These are phyloP conservation scores for Phytophthora megakarya DNA, from an alignment of 352 stramenopile genomes.

Conservation along the genomic window DNA sequence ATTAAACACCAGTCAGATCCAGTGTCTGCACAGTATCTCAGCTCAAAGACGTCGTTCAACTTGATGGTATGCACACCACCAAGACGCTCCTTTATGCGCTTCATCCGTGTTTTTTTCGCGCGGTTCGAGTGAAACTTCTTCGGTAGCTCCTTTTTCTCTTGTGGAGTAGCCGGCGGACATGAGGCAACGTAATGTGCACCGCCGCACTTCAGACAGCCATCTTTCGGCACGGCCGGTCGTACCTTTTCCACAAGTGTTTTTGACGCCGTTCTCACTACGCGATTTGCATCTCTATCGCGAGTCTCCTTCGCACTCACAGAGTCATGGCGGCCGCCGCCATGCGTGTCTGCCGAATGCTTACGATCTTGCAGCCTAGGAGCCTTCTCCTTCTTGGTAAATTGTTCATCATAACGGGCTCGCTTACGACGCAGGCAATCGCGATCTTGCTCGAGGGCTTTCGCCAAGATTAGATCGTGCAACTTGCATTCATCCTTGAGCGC, in stretches of 20 bases:
- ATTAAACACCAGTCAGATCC: neutral
- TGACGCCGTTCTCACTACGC: neutral
- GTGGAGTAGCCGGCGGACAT: constrained; percentile 5
- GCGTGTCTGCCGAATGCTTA: neutral
- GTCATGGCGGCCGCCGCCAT: neutral
- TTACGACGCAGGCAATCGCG: constrained; percentile 12
- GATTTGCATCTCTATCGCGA: neutral
- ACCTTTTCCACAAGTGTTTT: neutral
- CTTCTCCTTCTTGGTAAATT: constrained; percentile 1
- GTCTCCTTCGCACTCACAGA: neutral
- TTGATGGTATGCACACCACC: constrained; percentile 15
- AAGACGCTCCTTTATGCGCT: constrained; percentile 12
- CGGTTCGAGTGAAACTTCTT: constrained; percentile 9
- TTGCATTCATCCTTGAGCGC: constrained; percentile 14
- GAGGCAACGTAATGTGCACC: constrained; percentile 3
- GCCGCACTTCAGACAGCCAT: constrained; percentile 13
- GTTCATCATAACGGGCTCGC: constrained; percentile 14
- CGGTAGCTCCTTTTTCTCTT: constrained; percentile 10
- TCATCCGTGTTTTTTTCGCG: constrained; percentile 1
- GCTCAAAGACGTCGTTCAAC: constrained; percentile 5
- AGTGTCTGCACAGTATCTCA: constrained; percentile 1
- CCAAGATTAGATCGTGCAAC: constrained; percentile 16
- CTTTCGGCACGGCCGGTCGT: neutral
- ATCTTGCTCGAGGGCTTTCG: constrained; percentile 15
- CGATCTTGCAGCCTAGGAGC: neutral